Evolutionary conservation across 805 yeast genomes (phyloP).

Genomic region (Suhomyces xylopsoci): DNA sequence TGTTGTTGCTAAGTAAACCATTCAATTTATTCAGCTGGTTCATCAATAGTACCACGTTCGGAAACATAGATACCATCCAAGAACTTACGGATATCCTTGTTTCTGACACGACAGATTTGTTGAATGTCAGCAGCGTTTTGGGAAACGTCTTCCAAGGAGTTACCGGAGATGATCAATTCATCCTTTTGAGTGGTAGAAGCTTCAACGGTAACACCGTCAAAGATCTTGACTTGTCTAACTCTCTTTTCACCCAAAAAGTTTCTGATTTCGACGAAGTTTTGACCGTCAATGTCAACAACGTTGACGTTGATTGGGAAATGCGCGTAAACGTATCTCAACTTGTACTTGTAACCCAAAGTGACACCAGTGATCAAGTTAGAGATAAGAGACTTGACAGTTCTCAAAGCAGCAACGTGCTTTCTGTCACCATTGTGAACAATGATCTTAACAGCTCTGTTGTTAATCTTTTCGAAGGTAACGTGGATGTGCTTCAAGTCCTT

Average conservation of each 20-base stretch:
- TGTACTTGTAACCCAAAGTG: constrained; percentile 98
- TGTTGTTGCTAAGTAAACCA: constrained; percentile 1
- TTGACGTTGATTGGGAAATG: constrained; percentile 99
- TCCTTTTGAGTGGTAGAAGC: constrained; percentile 85
- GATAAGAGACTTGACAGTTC: constrained; percentile 96
- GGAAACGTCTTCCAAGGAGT: constrained; percentile 95
- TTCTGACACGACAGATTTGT: constrained; percentile 97
- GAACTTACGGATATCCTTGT: constrained; percentile 99
- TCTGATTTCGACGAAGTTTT: constrained; percentile 87
- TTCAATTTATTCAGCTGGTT: constrained; percentile 48
- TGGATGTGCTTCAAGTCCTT: constrained; percentile 93
- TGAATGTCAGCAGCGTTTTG: constrained; percentile 98
- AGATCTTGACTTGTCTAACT: constrained; percentile 82
- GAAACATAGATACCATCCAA: constrained; percentile 99
- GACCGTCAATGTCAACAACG: constrained; percentile 75
- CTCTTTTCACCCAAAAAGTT: constrained; percentile 99
- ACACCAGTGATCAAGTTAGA: constrained; percentile 97
- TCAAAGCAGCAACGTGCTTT: constrained; percentile 99
- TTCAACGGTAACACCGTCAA: constrained; percentile 86
- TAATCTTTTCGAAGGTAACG: constrained; percentile 83
- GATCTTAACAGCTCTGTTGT: constrained; percentile 73
- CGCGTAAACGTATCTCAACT: constrained; percentile 99
- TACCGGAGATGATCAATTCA: constrained; percentile 89
- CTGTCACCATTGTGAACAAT: constrained; percentile 98
- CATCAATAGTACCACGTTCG: constrained; percentile 78